Evolutionary conservation across 2,329 filamentous ascomycete genomes (phyloP), one percentile per base, ranked within the genome.

Genomic region (Phialocephala sp.): DNA sequence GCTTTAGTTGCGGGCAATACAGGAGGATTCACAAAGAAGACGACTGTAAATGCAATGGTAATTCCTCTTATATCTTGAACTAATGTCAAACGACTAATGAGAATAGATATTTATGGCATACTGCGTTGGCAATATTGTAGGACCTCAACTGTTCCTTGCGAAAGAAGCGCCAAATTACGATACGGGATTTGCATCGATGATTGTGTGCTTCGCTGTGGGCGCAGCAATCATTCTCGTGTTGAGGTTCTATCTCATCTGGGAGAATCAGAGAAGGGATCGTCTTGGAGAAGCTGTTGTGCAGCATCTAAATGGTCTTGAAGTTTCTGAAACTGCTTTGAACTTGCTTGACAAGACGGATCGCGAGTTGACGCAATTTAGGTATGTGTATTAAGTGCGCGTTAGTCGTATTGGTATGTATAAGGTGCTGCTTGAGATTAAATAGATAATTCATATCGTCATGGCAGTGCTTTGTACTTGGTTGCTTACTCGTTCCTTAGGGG

Each of bases 21-120:
- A 0, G 88, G 81, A 0, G 89, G 89, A 8, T 85, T 83, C 15
- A 90, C 87, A 1, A 90, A 91, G 76, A 88, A 88, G 72, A 86
- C 86, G 0, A 81, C 85, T 56, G 82, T 87, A 47, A 87, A 89
- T 80, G 85, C 84, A 0, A 77, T 89, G 1, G 89, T 85, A 79
- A 2, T 12, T 50, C 24, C 22, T 32, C 50, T 5, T 5, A 4
- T 5, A 4, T 32, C 9, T 15, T 43, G 20, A 24, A 37, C 12
- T 18, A 2, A 11, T 27, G 2, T 22, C 20, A 14, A n/a, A 47
- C n/a, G 14, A 18, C 50, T 54, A 14, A 54, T 18, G 15, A 9
- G 2, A 9, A 15, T 9, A 54, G 50, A 27, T 54, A 14, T 88
- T 89, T 68, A 85, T 85, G 1, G 87, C 84, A 0, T 82, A 83